Evolutionary conservation across 805 yeast genomes (phyloP), one percentile per base, ranked within the genome.

Genomic region (Hanseniaspora taiwanica): DNA sequence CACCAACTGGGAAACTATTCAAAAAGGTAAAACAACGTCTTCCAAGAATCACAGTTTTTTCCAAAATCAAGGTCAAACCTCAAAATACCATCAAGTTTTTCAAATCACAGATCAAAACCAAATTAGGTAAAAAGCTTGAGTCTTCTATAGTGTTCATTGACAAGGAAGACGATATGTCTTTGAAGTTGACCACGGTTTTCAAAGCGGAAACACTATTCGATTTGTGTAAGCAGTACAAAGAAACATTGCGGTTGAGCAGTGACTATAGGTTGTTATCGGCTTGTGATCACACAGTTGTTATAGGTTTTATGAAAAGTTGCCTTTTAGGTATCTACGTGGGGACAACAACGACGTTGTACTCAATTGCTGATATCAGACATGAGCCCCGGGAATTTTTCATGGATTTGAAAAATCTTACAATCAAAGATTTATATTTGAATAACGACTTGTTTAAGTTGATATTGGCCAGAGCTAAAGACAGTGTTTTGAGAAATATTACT

Each of bases 261-360:
- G 69, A 72, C 25, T 72, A 75, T 32, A 79, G 96, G 0, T 65
- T 91, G 6, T 67, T 89, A 33, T 94, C 95, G 0, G 78, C 95
- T 57, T 93, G 84, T 7, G 74, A 93, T 35, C 89, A 87, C 48
- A 74, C 84, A 1, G 61, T 71, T 2, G 96, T 96, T 0, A 58
- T 89, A 21, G 99, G 99, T 0, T 87, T 91, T 54, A 62, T 91
- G 21, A 89, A 85, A 56, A 71, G 94, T n/a, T 76, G 77, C 40
- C 59, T 87, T 27, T 56, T 91, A 47, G 98, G 98, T 4, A 76
- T 81, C 0, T 91, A 78, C 52, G 62, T 83, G 42, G 98, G 99
- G 0, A 74, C 91, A 0, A 72, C 94, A 1, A 89, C 98, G 0
- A 78, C 79, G 47, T 62, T 87, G 37, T 74, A 85, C 40, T 73